Base-by-base conservation (phyloP, 257 asterid genomes). In the Jasminum sambac region DNA sequence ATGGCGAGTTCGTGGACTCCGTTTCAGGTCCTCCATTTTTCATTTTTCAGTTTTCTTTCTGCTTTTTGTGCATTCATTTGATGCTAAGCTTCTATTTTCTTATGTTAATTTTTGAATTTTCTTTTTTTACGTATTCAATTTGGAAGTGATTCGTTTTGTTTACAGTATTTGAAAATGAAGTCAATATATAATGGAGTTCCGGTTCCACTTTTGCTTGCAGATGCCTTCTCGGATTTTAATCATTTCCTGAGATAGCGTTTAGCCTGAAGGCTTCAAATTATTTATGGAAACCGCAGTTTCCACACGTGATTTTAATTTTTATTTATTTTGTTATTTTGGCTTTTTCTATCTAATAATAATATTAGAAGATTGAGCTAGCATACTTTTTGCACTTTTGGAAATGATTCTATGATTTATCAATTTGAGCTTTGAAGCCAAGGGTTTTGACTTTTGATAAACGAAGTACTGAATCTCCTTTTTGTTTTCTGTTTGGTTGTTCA, bases 1-100 rank as follows among this genome's bases (percentile, higher is more conserved):
- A 87, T 43, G 96, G 96, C 16, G 73, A 84, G 8, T 89, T 85
- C 74, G 84, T 84, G n/a, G 85, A 82, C 74, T 76, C 91, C 37
- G 10, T 82, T 46, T 87, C 96, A 81, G 96, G 94, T 89, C 44
- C 37, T 3, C n/a, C 3, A 6, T 16, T 23, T 14, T 65, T 37
- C 66, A 1, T 23, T n/a, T n/a, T n/a, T n/a, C n/a, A n/a, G n/a
- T n/a, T 6, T 21, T 25, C 4, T 5, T 13, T 38, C 34, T 6
- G n/a, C 25, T 52, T 3, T 34, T 13, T 2, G n/a, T 14, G 12
- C 14, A 44, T 34, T n/a, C 41, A 24, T 44, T 24, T 6, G 36
- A 14, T 40, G 57, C 26, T 5, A 11, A 5, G 8, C 4, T 11
- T 34, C n/a, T 1, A 8, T 13, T 65, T 4, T 36, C 36, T 34